Evolutionary conservation across 2,329 filamentous ascomycete genomes (phyloP).

Genomic region (Boeremia exigua): DNA sequence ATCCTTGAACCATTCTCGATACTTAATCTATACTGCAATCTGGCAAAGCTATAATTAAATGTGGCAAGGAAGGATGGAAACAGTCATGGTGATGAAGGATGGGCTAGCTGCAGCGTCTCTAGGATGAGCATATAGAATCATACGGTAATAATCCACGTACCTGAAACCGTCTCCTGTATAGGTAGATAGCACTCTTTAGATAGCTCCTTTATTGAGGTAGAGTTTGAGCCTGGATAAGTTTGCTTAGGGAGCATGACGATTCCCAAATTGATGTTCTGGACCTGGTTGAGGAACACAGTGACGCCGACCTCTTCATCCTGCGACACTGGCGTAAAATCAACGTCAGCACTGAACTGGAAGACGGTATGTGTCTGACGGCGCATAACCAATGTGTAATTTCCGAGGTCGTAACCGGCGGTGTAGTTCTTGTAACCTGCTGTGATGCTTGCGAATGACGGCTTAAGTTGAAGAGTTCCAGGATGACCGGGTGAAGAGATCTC

Average conservation of each 20-base stretch:
- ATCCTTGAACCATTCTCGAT: too few species aligned
- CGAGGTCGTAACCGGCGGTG: neutral
- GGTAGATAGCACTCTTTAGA: too few species aligned
- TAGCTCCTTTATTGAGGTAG: too few species aligned
- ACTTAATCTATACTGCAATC: too few species aligned
- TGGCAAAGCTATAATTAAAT: too few species aligned
- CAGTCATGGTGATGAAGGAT: too few species aligned
- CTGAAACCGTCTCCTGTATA: too few species aligned
- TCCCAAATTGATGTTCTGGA: conserved; percentile 57
- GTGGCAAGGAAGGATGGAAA: too few species aligned
- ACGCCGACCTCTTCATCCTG: conserved; percentile 58
- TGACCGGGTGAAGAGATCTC: conserved; percentile 25
- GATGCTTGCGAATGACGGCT: neutral
- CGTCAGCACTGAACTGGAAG: conserved; percentile 57
- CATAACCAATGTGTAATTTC: neutral
- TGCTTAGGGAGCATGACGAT: conserved; percentile 24
- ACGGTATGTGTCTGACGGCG: conserved; percentile 50
- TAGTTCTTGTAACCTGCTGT: conserved; percentile 1
- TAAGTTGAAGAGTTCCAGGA: conserved; percentile 51
- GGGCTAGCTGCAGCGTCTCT: too few species aligned
- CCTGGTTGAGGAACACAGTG: conserved; percentile 58
- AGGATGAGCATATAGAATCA: too few species aligned
- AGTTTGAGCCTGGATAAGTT: neutral
- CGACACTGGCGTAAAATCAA: conserved; percentile 25
- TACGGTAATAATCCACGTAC: too few species aligned